Evolutionary conservation across 192 early-diverging fungal species (phyloP).

Genomic region (Podila epigama): DNA sequence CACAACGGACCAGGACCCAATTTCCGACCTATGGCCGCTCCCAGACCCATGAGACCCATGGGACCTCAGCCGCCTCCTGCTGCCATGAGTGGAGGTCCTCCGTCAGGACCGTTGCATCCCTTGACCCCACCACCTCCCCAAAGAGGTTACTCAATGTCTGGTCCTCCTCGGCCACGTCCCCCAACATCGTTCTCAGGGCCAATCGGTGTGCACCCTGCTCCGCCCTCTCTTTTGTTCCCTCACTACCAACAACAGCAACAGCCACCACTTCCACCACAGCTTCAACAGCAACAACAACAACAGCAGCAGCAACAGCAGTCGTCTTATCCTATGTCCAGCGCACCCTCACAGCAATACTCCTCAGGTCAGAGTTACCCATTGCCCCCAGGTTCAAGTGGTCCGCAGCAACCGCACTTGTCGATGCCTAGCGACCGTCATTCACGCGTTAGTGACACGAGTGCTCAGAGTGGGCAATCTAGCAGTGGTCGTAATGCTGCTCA

Average conservation of each 20-base stretch:
- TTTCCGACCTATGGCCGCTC: constrained; percentile 1
- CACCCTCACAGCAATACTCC: neutral
- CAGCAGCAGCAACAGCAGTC: neutral
- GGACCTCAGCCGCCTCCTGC: neutral
- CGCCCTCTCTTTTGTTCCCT: constrained; percentile 16
- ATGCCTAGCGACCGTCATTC: neutral
- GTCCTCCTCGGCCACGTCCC: constrained; percentile 8
- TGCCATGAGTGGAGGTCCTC: too few species aligned
- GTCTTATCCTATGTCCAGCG: neutral
- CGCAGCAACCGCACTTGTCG: neutral
- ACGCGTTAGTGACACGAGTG: neutral
- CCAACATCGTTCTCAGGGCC: constrained; percentile 1
- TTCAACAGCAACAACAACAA: neutral
- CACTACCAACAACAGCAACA: constrained; percentile 17
- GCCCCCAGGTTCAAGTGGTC: neutral
- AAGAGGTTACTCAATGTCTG: neutral
- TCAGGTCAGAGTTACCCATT: neutral
- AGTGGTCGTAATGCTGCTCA: neutral
- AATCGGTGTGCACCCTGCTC: neutral
- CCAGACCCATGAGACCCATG: constrained; percentile 20
- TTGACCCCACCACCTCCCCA: constrained; percentile 4
- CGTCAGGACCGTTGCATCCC: neutral
- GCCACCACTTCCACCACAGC: constrained; percentile 6
- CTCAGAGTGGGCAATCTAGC: neutral
- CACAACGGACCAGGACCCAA: constrained; percentile 3